A percentile compares a stretch with the other conserved stretches of the same genome.
These are phyloP conservation scores for Lipomyces orientalis DNA, from an alignment of 805 yeast genomes.

Conservation along the genomic window DNA sequence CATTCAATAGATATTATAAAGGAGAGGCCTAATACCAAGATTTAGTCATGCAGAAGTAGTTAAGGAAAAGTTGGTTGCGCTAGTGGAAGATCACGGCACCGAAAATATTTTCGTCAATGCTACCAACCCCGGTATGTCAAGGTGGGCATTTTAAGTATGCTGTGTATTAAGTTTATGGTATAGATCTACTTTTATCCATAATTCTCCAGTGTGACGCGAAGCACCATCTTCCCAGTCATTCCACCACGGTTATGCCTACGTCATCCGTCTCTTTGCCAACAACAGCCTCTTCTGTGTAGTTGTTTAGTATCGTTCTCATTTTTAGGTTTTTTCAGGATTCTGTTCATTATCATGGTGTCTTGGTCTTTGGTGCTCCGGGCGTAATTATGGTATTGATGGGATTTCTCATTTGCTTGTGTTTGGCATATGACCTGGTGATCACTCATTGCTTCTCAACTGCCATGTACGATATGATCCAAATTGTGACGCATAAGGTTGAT, in stretches of 20 bases:
- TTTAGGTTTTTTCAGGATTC: not conserved
- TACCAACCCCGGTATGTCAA: conserved; percentile 9
- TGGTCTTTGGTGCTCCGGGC: not conserved
- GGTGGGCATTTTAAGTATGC: not conserved
- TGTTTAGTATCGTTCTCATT: not conserved
- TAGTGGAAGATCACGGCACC: conserved; percentile 10
- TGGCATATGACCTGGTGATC: not conserved
- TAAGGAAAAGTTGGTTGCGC: not conserved
- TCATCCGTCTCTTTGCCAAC: not conserved
- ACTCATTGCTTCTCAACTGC: not conserved
- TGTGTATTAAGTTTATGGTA: not conserved
- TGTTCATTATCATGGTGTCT: not conserved
- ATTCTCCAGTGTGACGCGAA: conserved; percentile 25
- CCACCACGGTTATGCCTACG: not conserved
- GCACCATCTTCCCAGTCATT: not conserved
- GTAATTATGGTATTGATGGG: not conserved
- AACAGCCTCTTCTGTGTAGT: not conserved
- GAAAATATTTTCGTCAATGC: conserved; percentile 28
- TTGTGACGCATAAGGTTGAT: not conserved
- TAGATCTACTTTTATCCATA: conserved; percentile 25
- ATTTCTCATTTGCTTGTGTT: not conserved
- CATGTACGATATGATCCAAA: not conserved
- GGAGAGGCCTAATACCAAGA: not conserved
- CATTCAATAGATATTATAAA: not conserved
- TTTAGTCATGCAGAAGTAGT: conserved; percentile 21